These are phyloP conservation scores for Sarocladium kiliense DNA, from an alignment of 2,329 filamentous ascomycete genomes.

Conservation along the genomic window DNA sequence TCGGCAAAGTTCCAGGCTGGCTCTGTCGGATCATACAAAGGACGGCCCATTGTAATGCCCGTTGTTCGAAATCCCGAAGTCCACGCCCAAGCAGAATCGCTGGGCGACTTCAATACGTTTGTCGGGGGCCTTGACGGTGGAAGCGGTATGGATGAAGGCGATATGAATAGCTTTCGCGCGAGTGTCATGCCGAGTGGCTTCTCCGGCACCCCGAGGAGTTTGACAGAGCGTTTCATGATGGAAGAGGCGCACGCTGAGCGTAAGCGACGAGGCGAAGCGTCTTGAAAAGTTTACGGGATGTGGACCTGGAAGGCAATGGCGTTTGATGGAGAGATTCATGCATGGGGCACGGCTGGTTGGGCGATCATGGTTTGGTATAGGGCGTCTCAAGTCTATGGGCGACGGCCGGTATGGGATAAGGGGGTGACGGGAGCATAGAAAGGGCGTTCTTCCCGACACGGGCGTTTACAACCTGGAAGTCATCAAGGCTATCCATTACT, in stretches of 20 bases:
- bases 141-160: constrained; percentile 41
- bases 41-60: constrained; percentile 46
- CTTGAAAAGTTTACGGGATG: background rate
- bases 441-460: background rate
- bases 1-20: constrained; percentile 30
- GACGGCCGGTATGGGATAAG: background rate
- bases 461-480: background rate
- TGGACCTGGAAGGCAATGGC: background rate
- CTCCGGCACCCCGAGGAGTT: constrained; percentile 39
- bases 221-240: constrained; percentile 44
- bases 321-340: background rate
- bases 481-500: background rate
- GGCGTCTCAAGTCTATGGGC: background rate
- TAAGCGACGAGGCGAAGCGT: constrained; percentile 8
- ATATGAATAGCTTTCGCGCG: constrained; percentile 37
- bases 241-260: constrained; percentile 36
- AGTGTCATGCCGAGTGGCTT: constrained; percentile 32
- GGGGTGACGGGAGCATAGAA: background rate
- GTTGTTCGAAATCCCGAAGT: constrained; percentile 45
- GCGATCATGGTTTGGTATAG: background rate
- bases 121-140: constrained; percentile 49
- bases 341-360: background rate
- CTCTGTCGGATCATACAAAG: constrained; percentile 50
- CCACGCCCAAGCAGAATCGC: constrained; percentile 40
- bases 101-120: constrained; percentile 45